phyloP scores from a whole-genome alignment of 2,329 filamentous ascomycete species.

The Ascochyta viciae-villosae region DNA sequence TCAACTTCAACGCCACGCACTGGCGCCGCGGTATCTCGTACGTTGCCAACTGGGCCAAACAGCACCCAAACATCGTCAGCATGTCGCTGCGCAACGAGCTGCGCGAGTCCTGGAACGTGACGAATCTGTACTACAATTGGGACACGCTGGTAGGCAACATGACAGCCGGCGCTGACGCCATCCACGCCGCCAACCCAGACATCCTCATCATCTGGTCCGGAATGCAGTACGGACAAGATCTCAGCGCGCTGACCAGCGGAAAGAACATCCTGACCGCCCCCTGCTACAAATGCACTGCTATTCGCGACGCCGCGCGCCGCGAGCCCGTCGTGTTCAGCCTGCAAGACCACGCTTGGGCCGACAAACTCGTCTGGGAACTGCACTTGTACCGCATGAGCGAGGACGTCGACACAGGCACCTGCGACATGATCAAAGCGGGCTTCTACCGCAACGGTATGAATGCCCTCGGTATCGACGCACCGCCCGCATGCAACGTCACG shows the following conservation, averaged over 20 bases:
- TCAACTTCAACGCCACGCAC: conserved; percentile 61
- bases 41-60: conserved; percentile 60
- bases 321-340: conserved; percentile 57
- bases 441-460: conserved; percentile 62
- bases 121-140: conserved; percentile 41
- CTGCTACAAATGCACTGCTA: conserved; percentile 51
- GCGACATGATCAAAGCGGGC: conserved; percentile 57
- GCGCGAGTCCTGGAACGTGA: conserved; percentile 44
- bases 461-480: conserved; percentile 48
- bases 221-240: conserved; percentile 61
- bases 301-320: conserved; percentile 53
- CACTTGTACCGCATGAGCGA: conserved; percentile 60
- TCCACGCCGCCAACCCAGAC: conserved; percentile 61
- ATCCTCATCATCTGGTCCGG: conserved; percentile 64
- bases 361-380: conserved; percentile 68
- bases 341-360: conserved; percentile 54
- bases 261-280: conserved; percentile 48
- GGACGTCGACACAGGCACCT: conserved; percentile 54
- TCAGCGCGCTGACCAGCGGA: conserved; percentile 52
- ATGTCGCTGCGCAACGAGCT: conserved; percentile 67
- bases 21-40: conserved; percentile 62
- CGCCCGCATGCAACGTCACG: conserved; percentile 46
- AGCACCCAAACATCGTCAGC: conserved; percentile 60
- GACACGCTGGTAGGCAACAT: conserved; percentile 51
- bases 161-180: conserved; percentile 55